A percentile compares a stretch with the other conserved stretches of the same genome.
phyloP scores from a whole-genome alignment of 352 stramenopile species.

The Globisporangium perplexum region DNA sequence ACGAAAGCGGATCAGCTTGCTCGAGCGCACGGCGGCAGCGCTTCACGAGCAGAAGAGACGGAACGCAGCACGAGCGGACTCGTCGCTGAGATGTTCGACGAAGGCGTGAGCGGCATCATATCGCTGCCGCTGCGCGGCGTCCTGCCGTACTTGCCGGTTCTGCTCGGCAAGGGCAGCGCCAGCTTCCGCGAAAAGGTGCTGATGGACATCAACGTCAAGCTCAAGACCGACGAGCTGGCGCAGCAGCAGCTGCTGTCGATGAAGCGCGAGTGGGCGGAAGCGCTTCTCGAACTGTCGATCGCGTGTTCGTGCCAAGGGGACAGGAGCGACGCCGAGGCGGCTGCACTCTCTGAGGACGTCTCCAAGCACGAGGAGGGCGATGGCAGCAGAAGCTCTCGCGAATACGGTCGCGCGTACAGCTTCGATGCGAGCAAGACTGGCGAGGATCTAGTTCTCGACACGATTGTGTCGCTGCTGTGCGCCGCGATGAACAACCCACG shows the following conservation, averaged over 20 bases:
- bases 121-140: conserved; percentile 58
- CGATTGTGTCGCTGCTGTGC: conserved; percentile 75
- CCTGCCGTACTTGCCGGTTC: conserved; percentile 63
- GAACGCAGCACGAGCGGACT: conserved; percentile 12
- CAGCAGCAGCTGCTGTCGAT: conserved; percentile 72
- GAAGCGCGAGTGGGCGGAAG: conserved; percentile 71
- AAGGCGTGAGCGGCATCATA: conserved; percentile 51
- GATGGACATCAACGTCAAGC: conserved; percentile 85
- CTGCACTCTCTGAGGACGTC: background rate
- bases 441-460: conserved; percentile 79
- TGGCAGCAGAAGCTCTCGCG: background rate
- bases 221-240: conserved; percentile 71
- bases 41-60: background rate
- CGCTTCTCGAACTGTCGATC: conserved; percentile 64
- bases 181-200: conserved; percentile 70
- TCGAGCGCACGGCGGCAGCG: background rate
- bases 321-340: background rate
- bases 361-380: background rate
- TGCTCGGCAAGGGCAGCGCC: conserved; percentile 46
- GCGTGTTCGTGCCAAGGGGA: conserved; percentile 39
- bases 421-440: conserved; percentile 65
- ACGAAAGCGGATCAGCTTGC: background rate
- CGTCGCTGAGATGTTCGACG: conserved; percentile 51
- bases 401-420: conserved; percentile 42
- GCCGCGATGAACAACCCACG: conserved; percentile 57